Evolutionary conservation across 306 rosid species (phyloP), one percentile per base, ranked within the genome.

Genomic region (Inga leiocalycina): DNA sequence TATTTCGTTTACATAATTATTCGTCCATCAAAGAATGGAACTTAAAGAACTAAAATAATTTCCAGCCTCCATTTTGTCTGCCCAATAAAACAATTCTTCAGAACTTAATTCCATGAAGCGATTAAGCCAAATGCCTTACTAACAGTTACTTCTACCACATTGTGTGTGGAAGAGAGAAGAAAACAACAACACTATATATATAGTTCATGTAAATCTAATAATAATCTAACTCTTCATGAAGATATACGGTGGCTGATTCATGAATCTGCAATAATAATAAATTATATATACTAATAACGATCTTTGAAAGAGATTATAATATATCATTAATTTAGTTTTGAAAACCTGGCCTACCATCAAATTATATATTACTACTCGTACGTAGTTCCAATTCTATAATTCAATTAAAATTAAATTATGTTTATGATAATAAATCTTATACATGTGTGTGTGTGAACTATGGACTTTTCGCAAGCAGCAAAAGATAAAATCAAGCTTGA

Each of bases 391-490:
- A 61, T 49, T 5, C 5, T 24, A 13, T 10, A 64, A 30, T 30
- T 64, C 1, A 64, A 27, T 27, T 4, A 12, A 27, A 7, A 27
- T 30, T 64, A 15, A 65, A 65, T 5, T 57, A 57, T 57, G 8
- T 32, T 30, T 8, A 14, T 2, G 43, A 32, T 65, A 65, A 30
- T 5, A 32, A 32, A 13, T 32, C 43, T 11, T 7, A 32, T 64
- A 11, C 19, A 12, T 12, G 70, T 62, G 43, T 78, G 30, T 27
- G 80, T 81, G 68, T 79, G 79, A 48, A 22, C 2, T 4, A 34
- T 45, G 37, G 72, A 71, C 52, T 72, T 79, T 52, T 45, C 70
- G 17, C 71, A 59, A 56, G 71, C 12, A 39, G 78, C 87, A 80
- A 80, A 70, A 75, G 54, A 44, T 13, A 59, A 9, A 22, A 22